These are phyloP conservation scores for Straminergon stramineum DNA, from an alignment of 225 moss, liverwort and hornwort genomes.

Conservation along the genomic window DNA sequence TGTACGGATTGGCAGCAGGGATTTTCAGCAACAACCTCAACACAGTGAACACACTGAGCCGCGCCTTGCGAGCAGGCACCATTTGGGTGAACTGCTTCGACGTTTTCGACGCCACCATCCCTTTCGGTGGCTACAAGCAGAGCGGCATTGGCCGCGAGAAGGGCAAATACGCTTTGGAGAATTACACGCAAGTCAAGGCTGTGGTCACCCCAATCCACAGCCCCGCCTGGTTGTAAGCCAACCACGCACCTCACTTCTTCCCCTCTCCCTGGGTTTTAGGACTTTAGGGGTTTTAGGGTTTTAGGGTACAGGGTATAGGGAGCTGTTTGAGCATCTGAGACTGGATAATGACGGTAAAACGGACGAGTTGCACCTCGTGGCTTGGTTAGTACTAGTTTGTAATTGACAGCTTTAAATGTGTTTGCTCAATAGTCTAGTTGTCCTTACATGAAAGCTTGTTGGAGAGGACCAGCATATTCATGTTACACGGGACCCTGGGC, in stretches of 20 bases:
- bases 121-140: slow-evolving; percentile 92
- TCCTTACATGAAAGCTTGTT: background rate
- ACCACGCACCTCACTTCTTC: background rate
- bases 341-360: background rate
- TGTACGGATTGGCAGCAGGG: slow-evolving; percentile 71
- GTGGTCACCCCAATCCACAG: slow-evolving; percentile 52
- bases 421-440: background rate
- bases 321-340: background rate
- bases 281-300: background rate
- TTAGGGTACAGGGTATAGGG: too few species aligned
- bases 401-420: background rate
- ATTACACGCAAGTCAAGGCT: slow-evolving; percentile 83
- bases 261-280: background rate
- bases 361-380: background rate
- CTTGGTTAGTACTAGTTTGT: background rate
- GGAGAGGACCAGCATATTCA: too few species aligned
- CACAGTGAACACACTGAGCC: slow-evolving; percentile 54
- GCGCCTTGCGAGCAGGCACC: slow-evolving; percentile 55
- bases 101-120: slow-evolving; percentile 59
- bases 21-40: slow-evolving; percentile 67
- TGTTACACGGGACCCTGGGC: background rate
- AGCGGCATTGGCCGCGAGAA: slow-evolving; percentile 91
- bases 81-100: slow-evolving; percentile 81
- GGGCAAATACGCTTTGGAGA: slow-evolving; percentile 59
- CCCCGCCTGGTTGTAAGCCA: slow-evolving; percentile 50